Evolutionary conservation across 129 eudicot genomes (phyloP).

Genomic region (Saposhnikovia divaricata): DNA sequence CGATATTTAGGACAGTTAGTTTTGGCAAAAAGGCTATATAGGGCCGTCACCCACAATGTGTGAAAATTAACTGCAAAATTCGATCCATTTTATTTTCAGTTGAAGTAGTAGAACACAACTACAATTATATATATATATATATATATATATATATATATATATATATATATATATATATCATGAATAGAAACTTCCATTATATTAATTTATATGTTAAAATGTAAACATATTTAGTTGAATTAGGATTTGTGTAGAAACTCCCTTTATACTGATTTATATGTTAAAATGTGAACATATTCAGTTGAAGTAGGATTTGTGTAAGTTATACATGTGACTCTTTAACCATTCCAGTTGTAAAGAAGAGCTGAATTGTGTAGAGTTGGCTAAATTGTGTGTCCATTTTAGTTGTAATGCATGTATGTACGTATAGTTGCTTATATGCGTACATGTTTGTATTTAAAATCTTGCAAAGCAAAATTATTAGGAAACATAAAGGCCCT

Average conservation of each 20-base stretch:
- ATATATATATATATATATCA: too few relatives aligned
- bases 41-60: too few relatives aligned
- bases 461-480: neutral
- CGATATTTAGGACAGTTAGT: too few relatives aligned
- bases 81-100: too few relatives aligned
- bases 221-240: neutral
- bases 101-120: neutral
- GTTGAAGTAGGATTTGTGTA: neutral
- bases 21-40: too few relatives aligned
- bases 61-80: too few relatives aligned
- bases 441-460: neutral
- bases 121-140: neutral
- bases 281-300: too few relatives aligned
- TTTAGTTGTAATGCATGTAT: neutral
- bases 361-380: neutral
- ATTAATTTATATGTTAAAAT: too few relatives aligned
- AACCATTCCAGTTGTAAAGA: neutral
- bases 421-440: neutral
- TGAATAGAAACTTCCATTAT: too few relatives aligned
- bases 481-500: neutral
- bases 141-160: too few relatives aligned
- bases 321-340: neutral
- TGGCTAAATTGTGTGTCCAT: neutral
- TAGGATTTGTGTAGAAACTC: neutral
- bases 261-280: neutral